Conservation (phyloP, 129 eudicot species). For the Calendula officinalis region DNA sequence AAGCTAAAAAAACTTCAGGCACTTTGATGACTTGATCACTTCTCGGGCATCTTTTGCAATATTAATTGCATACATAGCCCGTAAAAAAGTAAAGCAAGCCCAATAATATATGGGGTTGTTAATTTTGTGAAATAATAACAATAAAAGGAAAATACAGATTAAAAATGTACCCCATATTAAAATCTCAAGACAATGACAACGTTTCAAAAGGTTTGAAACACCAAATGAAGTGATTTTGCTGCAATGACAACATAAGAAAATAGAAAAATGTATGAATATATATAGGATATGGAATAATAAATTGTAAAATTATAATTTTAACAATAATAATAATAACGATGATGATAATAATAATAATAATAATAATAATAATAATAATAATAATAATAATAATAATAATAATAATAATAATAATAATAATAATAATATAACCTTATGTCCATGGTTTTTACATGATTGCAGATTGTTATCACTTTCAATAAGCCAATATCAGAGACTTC, state of each 20-base stretch:
- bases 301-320: too few relatives aligned
- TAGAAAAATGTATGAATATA: constrained; percentile 2
- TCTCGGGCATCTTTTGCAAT: constrained; percentile 88
- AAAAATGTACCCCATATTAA: constrained; percentile 81
- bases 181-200: constrained; percentile 64
- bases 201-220: constrained; percentile 64
- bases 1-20: constrained; percentile 63
- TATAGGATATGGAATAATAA: background rate
- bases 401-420: background rate
- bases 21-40: constrained; percentile 63
- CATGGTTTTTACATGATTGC: constrained; percentile 53
- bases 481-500: too few relatives aligned
- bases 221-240: constrained; percentile 63
- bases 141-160: constrained; percentile 8
- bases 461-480: constrained; percentile 57
- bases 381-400: too few relatives aligned
- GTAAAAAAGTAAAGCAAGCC: constrained; percentile 46
- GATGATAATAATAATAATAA: too few relatives aligned
- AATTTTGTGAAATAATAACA: background rate
- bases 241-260: constrained; percentile 69
- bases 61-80: constrained; percentile 55
- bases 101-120: constrained; percentile 36
- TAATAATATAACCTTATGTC: constrained; percentile 74
- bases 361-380: too few relatives aligned
- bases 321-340: too few relatives aligned